Conservation (phyloP, 2,329 filamentous ascomycete genomes). For the Trichothecium sympodiale region DNA sequence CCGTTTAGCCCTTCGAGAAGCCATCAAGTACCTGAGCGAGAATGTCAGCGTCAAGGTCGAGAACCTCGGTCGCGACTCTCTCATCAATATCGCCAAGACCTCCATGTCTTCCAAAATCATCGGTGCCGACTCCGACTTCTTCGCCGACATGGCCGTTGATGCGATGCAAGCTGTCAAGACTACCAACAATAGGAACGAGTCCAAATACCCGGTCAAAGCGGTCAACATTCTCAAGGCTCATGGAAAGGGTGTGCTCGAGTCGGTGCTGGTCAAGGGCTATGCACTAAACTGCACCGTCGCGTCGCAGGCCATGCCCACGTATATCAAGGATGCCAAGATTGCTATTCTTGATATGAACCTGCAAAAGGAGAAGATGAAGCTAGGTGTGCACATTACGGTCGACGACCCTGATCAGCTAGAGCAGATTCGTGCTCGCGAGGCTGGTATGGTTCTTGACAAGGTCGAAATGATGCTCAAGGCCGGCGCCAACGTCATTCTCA, state of each 20-base stretch:
- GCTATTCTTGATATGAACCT: constrained; percentile 95
- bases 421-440: constrained; percentile 88
- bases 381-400: constrained; percentile 95
- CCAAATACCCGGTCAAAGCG: constrained; percentile 97
- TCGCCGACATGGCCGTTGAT: constrained; percentile 93
- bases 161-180: constrained; percentile 92
- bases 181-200: constrained; percentile 79
- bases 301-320: constrained; percentile 94
- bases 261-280: constrained; percentile 86
- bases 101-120: constrained; percentile 99
- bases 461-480: constrained; percentile 97
- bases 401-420: constrained; percentile 96
- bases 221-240: constrained; percentile 98
- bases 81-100: constrained; percentile 93
- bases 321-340: constrained; percentile 89
- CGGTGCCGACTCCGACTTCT: constrained; percentile 90
- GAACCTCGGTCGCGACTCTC: constrained; percentile 75
- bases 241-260: constrained; percentile 84
- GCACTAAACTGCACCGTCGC: constrained; percentile 98
- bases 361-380: constrained; percentile 98
- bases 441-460: constrained; percentile 84
- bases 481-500: constrained; percentile 90
- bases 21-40: constrained; percentile 97
- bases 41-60: constrained; percentile 96
- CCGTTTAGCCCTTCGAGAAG: constrained; percentile 86